A percentile compares a stretch with the other conserved stretches of the same genome.
Evolutionary conservation across 768 basidiomycete genomes (phyloP).

Genomic region (Rickenella mellea): DNA sequence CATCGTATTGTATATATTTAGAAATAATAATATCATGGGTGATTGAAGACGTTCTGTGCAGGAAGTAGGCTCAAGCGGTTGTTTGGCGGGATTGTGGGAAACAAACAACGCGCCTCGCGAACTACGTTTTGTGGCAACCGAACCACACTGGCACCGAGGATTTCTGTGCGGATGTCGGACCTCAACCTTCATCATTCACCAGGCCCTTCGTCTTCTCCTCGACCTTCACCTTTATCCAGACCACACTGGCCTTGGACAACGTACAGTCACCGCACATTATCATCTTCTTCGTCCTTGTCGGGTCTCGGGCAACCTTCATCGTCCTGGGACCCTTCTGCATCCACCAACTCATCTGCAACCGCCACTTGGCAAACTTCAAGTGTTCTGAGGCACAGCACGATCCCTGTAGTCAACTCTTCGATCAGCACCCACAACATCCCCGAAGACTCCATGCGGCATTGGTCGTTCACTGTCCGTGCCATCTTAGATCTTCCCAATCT

Average conservation of each 20-base stretch:
- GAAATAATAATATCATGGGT: too few relatives aligned
- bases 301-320: constrained; percentile 12
- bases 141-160: too few relatives aligned
- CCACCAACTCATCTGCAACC: constrained; percentile 11
- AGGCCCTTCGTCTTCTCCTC: constrained; percentile 38
- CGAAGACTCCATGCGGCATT: constrained; percentile 47
- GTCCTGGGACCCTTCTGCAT: constrained; percentile 18
- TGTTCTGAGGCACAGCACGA: constrained; percentile 2
- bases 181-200: too few relatives aligned
- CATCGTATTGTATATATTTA: too few relatives aligned
- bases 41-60: too few relatives aligned
- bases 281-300: constrained; percentile 20
- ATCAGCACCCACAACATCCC: constrained; percentile 4
- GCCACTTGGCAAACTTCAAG: not conserved
- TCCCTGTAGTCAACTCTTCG: constrained; percentile 1
- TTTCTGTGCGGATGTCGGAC: too few relatives aligned
- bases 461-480: constrained; percentile 49
- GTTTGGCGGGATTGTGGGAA: too few relatives aligned
- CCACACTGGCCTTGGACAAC: constrained; percentile 54
- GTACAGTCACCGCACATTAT: constrained; percentile 23
- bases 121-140: too few relatives aligned
- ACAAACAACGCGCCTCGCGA: too few relatives aligned
- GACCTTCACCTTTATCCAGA: constrained; percentile 37
- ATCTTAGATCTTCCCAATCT: not conserved
- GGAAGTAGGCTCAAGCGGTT: too few relatives aligned